Base-by-base conservation (phyloP, 108 stramenopile genomes). In the Licmophora abbreviata region DNA sequence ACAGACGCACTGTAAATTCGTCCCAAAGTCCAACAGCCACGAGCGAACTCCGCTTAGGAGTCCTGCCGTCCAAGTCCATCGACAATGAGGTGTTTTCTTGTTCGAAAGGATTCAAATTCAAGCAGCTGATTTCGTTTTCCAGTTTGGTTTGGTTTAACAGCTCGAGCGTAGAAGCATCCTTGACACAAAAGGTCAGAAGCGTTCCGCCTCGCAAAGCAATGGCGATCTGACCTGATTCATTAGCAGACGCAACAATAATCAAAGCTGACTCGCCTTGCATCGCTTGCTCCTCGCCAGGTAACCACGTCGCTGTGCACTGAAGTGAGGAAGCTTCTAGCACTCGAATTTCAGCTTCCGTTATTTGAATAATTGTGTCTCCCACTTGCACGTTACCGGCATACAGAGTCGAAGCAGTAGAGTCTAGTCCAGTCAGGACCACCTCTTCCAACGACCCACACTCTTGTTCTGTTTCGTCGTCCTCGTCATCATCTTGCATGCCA, bases 191-290 rank as follows among this genome's bases (percentile, higher is more conserved):
- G 33, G 85, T 81, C 1, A 85, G 29, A 6, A 97, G 43, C 21
- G 51, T 56, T 7, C 92, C 93, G n/a, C 94, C 94, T 28, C 67
- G 53, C 23, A 85, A 56, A 3, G 92, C 86, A 27, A 97, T 53
- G 3, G 85, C 57, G 27, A 92, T 61, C 56, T 95, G 91, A 30
- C 91, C 91, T 27, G 79, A 59, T 57, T 83, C 85, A 65, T 95
- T 95, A 27, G 84, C 95, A 25, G 85, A 54, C 14, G 96, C 98
- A 3, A 97, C 90, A 14, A 93, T 97, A 44, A 96, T 85, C n/a
- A n/a, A 36, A 71, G 51, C 4, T 45, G 51, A 37, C 47, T 54
- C 15, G 61, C 62, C 34, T 11, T 35, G 12, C 34, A 11, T 9
- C 34, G 9, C 10, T 12, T 35, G 12, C 34, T 80, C 77, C 36